Conservation (phyloP, 1,139 yeast genomes). For the Pichia sp. region DNA sequence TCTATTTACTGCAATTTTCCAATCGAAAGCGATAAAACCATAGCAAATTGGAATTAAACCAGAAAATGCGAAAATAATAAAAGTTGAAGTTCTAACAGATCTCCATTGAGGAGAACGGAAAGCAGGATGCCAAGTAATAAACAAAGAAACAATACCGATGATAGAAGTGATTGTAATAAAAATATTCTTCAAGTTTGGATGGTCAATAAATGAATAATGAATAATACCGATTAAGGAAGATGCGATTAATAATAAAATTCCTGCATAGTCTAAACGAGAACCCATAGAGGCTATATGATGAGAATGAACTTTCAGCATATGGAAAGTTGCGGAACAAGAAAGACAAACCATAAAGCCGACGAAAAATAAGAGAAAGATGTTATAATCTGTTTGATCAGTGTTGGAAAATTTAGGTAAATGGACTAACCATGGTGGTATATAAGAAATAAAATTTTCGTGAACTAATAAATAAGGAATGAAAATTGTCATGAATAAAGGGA, state of each 20-base stretch:
- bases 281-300: conserved; percentile 54
- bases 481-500: conserved; percentile 29
- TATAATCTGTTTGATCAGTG: conserved; percentile 40
- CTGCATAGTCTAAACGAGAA: conserved; percentile 80
- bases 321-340: conserved; percentile 70
- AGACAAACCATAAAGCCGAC: conserved; percentile 56
- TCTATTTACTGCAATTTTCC: conserved; percentile 43
- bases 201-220: conserved; percentile 61
- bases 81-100: conserved; percentile 70
- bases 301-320: conserved; percentile 74
- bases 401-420: conserved; percentile 39
- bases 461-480: conserved; percentile 20
- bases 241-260: conserved; percentile 71
- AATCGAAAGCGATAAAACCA: conserved; percentile 43
- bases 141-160: conserved; percentile 59
- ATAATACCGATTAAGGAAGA: conserved; percentile 70
- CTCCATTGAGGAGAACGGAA: conserved; percentile 70
- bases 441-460: conserved; percentile 22
- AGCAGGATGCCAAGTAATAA: conserved; percentile 56
- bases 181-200: conserved; percentile 25
- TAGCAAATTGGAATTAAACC: conserved; percentile 64
- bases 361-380: conserved; percentile 40
- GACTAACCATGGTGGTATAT: conserved; percentile 26
- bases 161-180: conserved; percentile 46
- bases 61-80: conserved; percentile 73